Percentiles rank a stretch among this genome's conserved stretches.
Conservation (phyloP, 1,284 basidiomycete species). For the Leccinum subspadiceum region DNA sequence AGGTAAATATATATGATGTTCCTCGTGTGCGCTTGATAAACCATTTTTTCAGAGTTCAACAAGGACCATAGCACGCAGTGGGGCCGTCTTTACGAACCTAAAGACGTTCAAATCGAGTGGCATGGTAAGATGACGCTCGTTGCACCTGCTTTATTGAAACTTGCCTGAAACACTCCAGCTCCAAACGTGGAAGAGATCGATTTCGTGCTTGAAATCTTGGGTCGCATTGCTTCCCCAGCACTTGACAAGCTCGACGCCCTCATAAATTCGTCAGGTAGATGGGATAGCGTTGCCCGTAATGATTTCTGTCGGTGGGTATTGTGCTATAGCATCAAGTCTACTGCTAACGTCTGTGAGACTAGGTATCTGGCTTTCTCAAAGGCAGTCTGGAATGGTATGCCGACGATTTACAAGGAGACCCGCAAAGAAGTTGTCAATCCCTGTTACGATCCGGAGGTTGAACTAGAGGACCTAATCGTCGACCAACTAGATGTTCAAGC, state of each 20-base stretch:
- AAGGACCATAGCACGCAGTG: conserved; percentile 74
- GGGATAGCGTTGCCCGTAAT: conserved; percentile 79
- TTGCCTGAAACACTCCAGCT: conserved; percentile 42
- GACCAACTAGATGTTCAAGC: conserved; percentile 62
- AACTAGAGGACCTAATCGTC: conserved; percentile 66
- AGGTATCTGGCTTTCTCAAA: conserved; percentile 66
- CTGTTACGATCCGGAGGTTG: conserved; percentile 58
- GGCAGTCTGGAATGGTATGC: conserved; percentile 71
- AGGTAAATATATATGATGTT: conserved; percentile 42
- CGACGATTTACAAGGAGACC: conserved; percentile 65
- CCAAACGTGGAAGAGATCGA: conserved; percentile 75
- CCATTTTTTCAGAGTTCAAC: conserved; percentile 57
- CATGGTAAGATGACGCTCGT: conserved; percentile 53
- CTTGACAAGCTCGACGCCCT: conserved; percentile 70
- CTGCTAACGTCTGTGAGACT: conserved; percentile 7
- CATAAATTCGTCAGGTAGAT: conserved; percentile 52
- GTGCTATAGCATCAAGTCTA: neutral
- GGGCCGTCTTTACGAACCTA: conserved; percentile 80
- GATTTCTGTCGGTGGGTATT: conserved; percentile 84
- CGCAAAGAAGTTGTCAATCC: conserved; percentile 53
- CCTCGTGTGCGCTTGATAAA: neutral
- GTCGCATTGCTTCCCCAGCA: conserved; percentile 65
- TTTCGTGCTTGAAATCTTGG: conserved; percentile 60
- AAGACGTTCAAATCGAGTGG: conserved; percentile 88
- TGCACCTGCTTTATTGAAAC: neutral